phyloP scores from a whole-genome alignment of 345 rosid genomes.

The Sisymbrium irio region DNA sequence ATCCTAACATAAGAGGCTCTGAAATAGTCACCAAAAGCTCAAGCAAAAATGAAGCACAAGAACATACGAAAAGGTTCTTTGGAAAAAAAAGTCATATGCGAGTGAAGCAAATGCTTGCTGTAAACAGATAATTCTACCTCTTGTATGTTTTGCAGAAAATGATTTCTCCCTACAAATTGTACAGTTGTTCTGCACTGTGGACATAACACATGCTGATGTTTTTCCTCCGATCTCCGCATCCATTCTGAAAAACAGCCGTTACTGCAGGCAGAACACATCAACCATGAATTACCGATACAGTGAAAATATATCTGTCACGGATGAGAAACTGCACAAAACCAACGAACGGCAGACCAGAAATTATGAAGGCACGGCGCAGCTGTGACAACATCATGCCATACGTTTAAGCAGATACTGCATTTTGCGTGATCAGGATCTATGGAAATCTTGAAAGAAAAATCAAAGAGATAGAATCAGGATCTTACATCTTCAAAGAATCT shows the following conservation, averaged over 20 bases:
- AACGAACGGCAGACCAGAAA: constrained; percentile 57
- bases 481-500: not conserved
- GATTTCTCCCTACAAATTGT: constrained; percentile 80
- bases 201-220: constrained; percentile 63
- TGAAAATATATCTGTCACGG: not conserved
- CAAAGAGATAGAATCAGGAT: not conserved
- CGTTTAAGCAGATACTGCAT: constrained; percentile 88
- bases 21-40: constrained; percentile 16
- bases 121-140: constrained; percentile 48
- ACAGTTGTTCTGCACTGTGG: constrained; percentile 92
- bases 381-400: constrained; percentile 94
- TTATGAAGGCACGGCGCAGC: constrained; percentile 95
- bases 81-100: not conserved
- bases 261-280: constrained; percentile 47
- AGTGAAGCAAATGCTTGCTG: constrained; percentile 10
- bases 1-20: constrained; percentile 47
- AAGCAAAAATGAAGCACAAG: constrained; percentile 3
- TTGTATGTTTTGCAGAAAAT: constrained; percentile 68
- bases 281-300: constrained; percentile 7
- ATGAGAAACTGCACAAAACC: not conserved
- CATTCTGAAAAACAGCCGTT: constrained; percentile 98
- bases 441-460: constrained; percentile 48
- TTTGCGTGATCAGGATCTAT: constrained; percentile 74
- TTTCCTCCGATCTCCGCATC: constrained; percentile 76
- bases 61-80: not conserved